These are phyloP conservation scores for Apiotrichum montevideense DNA, from an alignment of 1,284 basidiomycete genomes.

Conservation along the genomic window DNA sequence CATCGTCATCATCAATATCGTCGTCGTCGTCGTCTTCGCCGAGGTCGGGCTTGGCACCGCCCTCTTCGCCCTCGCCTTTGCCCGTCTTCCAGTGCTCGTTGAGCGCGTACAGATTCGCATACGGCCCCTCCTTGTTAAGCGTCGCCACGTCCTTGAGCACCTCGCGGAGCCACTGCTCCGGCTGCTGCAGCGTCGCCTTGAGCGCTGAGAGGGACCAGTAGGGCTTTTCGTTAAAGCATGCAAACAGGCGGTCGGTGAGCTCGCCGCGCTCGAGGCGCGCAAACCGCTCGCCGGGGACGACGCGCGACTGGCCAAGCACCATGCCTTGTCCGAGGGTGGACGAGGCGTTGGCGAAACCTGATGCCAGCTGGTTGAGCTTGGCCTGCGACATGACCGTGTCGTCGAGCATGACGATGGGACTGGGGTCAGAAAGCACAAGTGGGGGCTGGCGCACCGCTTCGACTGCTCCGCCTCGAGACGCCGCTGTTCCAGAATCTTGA, in stretches of 20 bases:
- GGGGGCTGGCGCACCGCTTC: slow-evolving; percentile 25
- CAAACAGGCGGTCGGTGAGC: slow-evolving; percentile 77
- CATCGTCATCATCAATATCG: too few relatives aligned
- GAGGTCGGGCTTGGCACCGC: too few relatives aligned
- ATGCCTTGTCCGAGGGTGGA: slow-evolving; percentile 34
- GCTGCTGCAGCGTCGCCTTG: slow-evolving; percentile 78
- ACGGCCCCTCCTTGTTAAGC: slow-evolving; percentile 68
- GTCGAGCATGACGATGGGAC: slow-evolving; percentile 47
- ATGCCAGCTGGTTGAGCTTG: slow-evolving; percentile 37
- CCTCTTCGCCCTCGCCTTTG: slow-evolving; percentile 1
- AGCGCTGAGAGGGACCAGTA: slow-evolving; percentile 79
- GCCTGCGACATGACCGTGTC: slow-evolving; percentile 32
- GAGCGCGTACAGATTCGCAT: slow-evolving; percentile 48
- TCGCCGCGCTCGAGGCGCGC: slow-evolving; percentile 80
- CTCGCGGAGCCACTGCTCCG: slow-evolving; percentile 84
- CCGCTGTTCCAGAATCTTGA: slow-evolving; percentile 46
- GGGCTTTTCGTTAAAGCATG: slow-evolving; percentile 67
- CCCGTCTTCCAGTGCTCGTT: slow-evolving; percentile 27
- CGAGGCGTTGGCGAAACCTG: slow-evolving; percentile 32
- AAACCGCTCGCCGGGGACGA: slow-evolving; percentile 61
- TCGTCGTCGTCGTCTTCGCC: slow-evolving; percentile 5
- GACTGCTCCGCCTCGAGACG: slow-evolving; percentile 45
- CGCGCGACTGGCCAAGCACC: slow-evolving; percentile 20
- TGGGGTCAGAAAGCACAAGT: too few relatives aligned
- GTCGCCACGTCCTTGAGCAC: slow-evolving; percentile 73